Conservation (phyloP, 257 asterid species). For the Craterostigma plantagineum region DNA sequence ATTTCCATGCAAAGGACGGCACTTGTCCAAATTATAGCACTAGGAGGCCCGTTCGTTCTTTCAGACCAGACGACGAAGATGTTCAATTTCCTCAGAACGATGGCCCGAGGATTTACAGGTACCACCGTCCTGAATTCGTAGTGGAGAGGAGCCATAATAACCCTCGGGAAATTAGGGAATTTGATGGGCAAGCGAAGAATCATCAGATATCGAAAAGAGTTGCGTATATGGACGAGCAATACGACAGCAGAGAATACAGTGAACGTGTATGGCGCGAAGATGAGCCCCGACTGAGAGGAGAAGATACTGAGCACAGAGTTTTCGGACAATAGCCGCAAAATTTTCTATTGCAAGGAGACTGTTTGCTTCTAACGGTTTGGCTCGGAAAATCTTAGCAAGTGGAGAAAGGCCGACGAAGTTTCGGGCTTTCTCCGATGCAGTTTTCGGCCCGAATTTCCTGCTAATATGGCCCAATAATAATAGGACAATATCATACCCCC, state of each 20-base stretch:
- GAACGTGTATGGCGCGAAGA: no score
- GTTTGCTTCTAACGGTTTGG: no score
- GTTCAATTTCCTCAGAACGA: neutral
- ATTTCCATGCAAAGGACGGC: no score
- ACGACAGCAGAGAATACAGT: neutral
- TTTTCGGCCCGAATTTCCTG: no score
- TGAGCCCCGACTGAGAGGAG: neutral
- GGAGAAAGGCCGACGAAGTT: no score
- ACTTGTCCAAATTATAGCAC: slow-evolving; percentile 56
- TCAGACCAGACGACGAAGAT: neutral
- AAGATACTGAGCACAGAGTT: neutral
- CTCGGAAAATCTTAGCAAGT: no score
- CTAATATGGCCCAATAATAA: no score
- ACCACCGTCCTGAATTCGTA: neutral
- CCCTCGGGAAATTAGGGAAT: neutral
- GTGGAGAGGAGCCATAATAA: neutral
- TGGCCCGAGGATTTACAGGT: neutral
- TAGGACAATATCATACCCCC: no score
- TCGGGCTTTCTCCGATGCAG: no score
- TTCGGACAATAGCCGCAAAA: no score
- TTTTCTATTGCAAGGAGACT: no score
- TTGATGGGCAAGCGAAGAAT: neutral
- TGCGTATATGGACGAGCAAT: neutral
- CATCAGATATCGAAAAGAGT: neutral
- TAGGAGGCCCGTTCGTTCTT: neutral